phyloP scores from a whole-genome alignment of 1,284 basidiomycete species.

The Filobasidium uniguttulatum region DNA sequence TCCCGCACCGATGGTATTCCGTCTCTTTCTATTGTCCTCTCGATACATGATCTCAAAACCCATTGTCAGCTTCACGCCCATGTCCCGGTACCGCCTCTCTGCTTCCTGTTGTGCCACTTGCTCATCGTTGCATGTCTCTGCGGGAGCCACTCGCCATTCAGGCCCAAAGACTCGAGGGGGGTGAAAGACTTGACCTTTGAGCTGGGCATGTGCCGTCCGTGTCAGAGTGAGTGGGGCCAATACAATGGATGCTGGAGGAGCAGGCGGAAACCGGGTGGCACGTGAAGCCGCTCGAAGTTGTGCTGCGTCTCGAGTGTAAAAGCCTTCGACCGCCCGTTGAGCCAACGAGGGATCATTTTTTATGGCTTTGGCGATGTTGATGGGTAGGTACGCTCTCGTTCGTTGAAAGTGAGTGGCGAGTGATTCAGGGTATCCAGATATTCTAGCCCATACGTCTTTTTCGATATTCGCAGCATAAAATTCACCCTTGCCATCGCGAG shows the following conservation, averaged over 20 bases:
- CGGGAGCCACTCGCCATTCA: conserved; percentile 30
- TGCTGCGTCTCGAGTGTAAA: conserved; percentile 80
- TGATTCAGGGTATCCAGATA: conserved; percentile 52
- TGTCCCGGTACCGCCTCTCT: conserved; percentile 59
- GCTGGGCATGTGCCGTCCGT: conserved; percentile 79
- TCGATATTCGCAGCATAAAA: conserved; percentile 4
- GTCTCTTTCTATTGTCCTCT: conserved; percentile 49
- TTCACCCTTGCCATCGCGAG: not conserved
- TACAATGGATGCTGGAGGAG: conserved; percentile 38
- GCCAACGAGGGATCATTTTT: conserved; percentile 52
- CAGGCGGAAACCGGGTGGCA: conserved; percentile 75
- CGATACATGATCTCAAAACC: conserved; percentile 85
- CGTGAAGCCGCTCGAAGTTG: conserved; percentile 70
- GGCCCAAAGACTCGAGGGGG: conserved; percentile 76
- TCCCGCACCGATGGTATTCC: not conserved
- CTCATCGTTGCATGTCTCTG: conserved; percentile 41
- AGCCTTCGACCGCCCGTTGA: conserved; percentile 73
- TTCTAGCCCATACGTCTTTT: conserved; percentile 5
- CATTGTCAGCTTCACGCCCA: conserved; percentile 84
- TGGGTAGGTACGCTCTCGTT: conserved; percentile 66
- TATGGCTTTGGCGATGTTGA: conserved; percentile 61
- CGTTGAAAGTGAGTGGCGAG: conserved; percentile 59
- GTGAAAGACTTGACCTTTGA: conserved; percentile 78
- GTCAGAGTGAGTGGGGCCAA: conserved; percentile 60
- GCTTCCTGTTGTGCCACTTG: conserved; percentile 17